Base-by-base conservation (phyloP, 2,329 filamentous ascomycete species). In the Cercospora brassicicola region DNA sequence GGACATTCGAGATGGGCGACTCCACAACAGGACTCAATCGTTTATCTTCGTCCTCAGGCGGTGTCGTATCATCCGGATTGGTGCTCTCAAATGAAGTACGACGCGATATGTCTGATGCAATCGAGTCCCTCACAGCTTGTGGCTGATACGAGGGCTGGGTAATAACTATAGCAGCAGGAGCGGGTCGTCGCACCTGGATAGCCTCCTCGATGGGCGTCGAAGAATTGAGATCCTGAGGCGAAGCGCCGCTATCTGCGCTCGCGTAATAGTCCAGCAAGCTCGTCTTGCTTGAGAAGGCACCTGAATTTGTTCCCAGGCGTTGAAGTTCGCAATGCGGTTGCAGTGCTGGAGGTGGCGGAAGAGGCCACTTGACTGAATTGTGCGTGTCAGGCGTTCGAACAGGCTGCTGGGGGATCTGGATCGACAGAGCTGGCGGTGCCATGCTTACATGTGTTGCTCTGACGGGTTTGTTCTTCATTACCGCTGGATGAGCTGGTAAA, bases 11-110 rank as follows among this genome's bases (percentile, higher is more conserved):
- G n/a, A 83, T 82, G 9, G 82, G 82, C 1, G 79, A 81, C 66
- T 82, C 81, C 4, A 77, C 78, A 1, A 83, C 81, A 4, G 82
- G 80, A 9, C 80, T 81, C 5, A 83, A 76, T 6, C 78, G 75
- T 57, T 79, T 79, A 10, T 81, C 79, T 15, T 80, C 79, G 65
- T 83, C 81, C 30, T 82, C 81, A 1, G 82, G 78, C 5, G 78
- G 83, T 2, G 82, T 84, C 1, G 81, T 78, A 66, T 84, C 82
- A 64, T 83, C 79, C 3, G 77, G 75, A 68, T 81, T 81, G 3
- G 75, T 78, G 31, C 81, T 82, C 70, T 84, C 83, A 68, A 84
- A 84, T 3, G 81, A 82, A 2, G 83, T 84, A 18, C 71, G 67
- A 20, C 81, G 79, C 7, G 76, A 78, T 13, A 65, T 71, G 26